These are phyloP conservation scores for Rhodotorula mucilaginosa DNA, from an alignment of 1,284 basidiomycete genomes.

Conservation along the genomic window DNA sequence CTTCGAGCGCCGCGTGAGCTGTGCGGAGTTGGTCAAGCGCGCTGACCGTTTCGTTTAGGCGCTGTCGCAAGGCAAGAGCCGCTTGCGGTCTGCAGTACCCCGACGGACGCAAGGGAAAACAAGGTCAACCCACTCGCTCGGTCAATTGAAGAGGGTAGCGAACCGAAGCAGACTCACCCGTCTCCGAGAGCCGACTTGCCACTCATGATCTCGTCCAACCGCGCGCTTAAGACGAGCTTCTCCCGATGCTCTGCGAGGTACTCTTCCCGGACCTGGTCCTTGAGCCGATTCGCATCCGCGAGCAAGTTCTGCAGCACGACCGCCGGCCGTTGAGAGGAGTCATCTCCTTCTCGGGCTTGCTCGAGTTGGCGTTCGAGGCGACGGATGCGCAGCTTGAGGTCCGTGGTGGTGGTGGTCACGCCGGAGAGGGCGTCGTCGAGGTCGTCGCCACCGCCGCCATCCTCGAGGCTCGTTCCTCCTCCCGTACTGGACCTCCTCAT, in stretches of 20 bases:
- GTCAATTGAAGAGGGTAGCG: neutral
- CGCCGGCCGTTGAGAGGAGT: conserved; percentile 67
- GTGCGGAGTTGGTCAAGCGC: conserved; percentile 71
- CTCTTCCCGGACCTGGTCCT: conserved; percentile 81
- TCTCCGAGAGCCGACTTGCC: conserved; percentile 73
- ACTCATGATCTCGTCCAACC: conserved; percentile 82
- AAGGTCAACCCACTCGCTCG: conserved; percentile 2
- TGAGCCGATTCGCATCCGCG: conserved; percentile 85
- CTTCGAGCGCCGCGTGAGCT: conserved; percentile 67
- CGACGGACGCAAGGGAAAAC: neutral
- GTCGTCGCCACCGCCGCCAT: conserved; percentile 56
- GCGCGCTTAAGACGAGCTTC: conserved; percentile 72
- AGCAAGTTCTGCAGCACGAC: conserved; percentile 80
- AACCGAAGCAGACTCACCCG: conserved; percentile 58
- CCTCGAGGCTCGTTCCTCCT: conserved; percentile 22
- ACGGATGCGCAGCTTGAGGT: conserved; percentile 79
- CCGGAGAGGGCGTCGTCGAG: conserved; percentile 79
- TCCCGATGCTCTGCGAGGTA: conserved; percentile 81
- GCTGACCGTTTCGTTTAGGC: conserved; percentile 81
- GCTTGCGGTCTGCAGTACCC: conserved; percentile 65
- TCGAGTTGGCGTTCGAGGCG: conserved; percentile 78
- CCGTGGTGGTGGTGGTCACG: conserved; percentile 88
- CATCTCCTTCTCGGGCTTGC: conserved; percentile 64
- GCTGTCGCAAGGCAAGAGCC: conserved; percentile 77
- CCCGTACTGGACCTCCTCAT: conserved; percentile 29